Conservation (phyloP, 192 early-diverging fungal species). For the Neocallimastix lanati region DNA sequence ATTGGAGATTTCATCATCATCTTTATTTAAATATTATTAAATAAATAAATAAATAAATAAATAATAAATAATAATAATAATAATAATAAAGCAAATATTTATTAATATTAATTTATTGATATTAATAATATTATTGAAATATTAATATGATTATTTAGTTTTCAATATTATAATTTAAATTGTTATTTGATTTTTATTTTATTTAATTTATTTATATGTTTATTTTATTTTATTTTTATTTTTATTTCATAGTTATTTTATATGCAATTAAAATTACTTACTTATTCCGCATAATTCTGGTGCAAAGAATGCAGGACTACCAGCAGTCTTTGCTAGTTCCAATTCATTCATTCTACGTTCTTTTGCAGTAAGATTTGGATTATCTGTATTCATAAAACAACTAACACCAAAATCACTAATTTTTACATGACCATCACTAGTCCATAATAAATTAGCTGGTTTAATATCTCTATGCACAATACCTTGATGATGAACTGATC, state of each 20-base stretch:
- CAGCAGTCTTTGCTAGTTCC: slow-evolving; percentile 86
- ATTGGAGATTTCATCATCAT: background rate
- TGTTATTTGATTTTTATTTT: too few relatives aligned
- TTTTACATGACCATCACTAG: slow-evolving; percentile 59
- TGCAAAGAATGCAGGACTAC: slow-evolving; percentile 94
- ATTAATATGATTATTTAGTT: too few relatives aligned
- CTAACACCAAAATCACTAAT: slow-evolving; percentile 99
- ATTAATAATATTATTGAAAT: too few relatives aligned
- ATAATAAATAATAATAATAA: too few relatives aligned
- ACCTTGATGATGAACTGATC: slow-evolving; percentile 78
- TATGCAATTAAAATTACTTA: too few relatives aligned
- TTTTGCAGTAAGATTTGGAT: background rate
- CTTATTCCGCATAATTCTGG: slow-evolving; percentile 78
- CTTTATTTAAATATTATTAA: background rate
- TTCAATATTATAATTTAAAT: too few relatives aligned
- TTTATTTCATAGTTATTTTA: too few relatives aligned
- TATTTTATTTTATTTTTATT: too few relatives aligned
- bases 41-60: too few relatives aligned
- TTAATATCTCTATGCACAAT: slow-evolving; percentile 97
- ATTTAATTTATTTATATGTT: too few relatives aligned
- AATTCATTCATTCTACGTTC: slow-evolving; percentile 31
- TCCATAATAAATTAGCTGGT: slow-evolving; percentile 82
- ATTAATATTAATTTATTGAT: too few relatives aligned
- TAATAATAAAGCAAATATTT: too few relatives aligned
- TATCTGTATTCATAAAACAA: slow-evolving; percentile 34